Evolutionary conservation across 2,329 filamentous ascomycete genomes (phyloP).

Genomic region (Colletotrichum eremochloae): DNA sequence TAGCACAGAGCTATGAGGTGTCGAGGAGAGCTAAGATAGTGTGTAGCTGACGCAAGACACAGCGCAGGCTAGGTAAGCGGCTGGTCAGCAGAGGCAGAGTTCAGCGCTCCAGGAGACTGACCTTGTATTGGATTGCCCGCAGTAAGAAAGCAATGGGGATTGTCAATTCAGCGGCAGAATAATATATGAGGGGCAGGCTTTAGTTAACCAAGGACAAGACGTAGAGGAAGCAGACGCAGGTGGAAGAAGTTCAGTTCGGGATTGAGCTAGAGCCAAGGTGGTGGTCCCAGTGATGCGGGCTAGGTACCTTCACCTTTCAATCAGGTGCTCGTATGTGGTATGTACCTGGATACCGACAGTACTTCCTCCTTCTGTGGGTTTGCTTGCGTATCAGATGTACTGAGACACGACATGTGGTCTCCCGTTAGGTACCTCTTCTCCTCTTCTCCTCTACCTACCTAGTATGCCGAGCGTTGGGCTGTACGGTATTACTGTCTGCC

Average conservation of each 20-base stretch:
- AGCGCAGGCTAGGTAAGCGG: background rate
- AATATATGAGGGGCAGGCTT: background rate
- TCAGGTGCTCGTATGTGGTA: background rate
- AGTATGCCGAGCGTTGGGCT: background rate
- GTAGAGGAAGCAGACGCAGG: background rate
- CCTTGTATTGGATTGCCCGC: background rate
- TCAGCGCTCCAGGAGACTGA: background rate
- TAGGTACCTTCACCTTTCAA: background rate
- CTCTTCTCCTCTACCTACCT: background rate
- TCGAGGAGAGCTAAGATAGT: conserved; percentile 8
- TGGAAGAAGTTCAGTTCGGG: background rate
- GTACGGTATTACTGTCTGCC: background rate
- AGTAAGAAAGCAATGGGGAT: background rate
- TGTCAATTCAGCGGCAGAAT: conserved; percentile 5
- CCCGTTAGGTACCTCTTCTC: background rate
- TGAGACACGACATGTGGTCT: too few relatives aligned
- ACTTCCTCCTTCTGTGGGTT: background rate
- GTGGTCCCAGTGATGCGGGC: background rate
- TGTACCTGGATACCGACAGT: background rate
- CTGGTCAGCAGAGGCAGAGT: background rate
- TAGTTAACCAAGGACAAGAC: background rate
- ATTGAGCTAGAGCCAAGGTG: background rate
- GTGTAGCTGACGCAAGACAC: conserved; percentile 10
- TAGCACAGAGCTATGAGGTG: conserved; percentile 3
- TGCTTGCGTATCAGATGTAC: background rate